Evolutionary conservation across 495 filamentous ascomycete genomes (phyloP).

Genomic region (Penicillium samsonianum): DNA sequence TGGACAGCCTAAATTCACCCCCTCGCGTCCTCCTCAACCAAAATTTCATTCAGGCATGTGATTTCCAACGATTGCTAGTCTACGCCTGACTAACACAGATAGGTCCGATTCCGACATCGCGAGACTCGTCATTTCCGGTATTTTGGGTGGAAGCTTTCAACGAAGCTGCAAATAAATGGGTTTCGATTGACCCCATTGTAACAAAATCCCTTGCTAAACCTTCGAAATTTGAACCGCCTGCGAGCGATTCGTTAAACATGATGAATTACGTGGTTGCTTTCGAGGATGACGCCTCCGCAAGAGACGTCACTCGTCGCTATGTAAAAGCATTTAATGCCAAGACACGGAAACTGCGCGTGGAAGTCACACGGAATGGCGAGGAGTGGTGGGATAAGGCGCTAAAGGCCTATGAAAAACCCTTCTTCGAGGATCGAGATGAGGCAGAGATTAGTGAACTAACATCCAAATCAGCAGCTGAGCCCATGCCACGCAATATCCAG

Average conservation of each 20-base stretch:
- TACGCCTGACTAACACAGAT: slow-evolving; percentile 4
- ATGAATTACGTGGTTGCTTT: slow-evolving; percentile 88
- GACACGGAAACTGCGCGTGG: slow-evolving; percentile 74
- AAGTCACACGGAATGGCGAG: slow-evolving; percentile 63
- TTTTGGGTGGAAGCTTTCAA: slow-evolving; percentile 96
- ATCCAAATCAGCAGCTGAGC: slow-evolving; percentile 69
- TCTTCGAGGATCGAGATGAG: slow-evolving; percentile 67
- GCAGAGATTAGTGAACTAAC: slow-evolving; percentile 78
- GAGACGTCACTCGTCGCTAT: slow-evolving; percentile 82
- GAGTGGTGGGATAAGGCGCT: slow-evolving; percentile 72
- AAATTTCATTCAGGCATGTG: slow-evolving; percentile 13
- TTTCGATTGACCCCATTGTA: slow-evolving; percentile 82
- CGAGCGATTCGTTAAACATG: slow-evolving; percentile 66
- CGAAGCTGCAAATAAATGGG: slow-evolving; percentile 82
- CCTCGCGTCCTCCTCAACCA: slow-evolving; percentile 22
- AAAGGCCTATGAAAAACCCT: slow-evolving; percentile 57
- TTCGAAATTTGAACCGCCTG: slow-evolving; percentile 76
- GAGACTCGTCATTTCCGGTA: slow-evolving; percentile 68
- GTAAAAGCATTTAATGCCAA: slow-evolving; percentile 84
- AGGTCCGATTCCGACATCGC: slow-evolving; percentile 25
- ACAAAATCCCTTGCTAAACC: slow-evolving; percentile 75
- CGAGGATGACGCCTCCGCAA: slow-evolving; percentile 69
- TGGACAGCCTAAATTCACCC: slow-evolving; percentile 46
- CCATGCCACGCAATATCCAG: slow-evolving; percentile 84
- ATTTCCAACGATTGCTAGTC: background rate